Conservation (phyloP, 805 yeast genomes). For the Lachancea fermentati region DNA sequence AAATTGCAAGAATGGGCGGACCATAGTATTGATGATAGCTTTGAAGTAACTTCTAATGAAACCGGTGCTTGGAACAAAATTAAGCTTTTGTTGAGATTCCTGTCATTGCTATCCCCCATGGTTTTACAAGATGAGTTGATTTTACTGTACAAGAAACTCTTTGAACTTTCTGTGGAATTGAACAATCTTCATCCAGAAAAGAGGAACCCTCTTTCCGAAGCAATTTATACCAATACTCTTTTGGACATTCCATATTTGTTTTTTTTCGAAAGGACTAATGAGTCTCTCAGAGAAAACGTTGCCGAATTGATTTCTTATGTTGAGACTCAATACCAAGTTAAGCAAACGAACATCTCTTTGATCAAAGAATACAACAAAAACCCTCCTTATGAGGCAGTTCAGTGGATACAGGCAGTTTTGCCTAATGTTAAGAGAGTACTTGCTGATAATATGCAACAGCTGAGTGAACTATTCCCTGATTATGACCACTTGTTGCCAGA, state of each 20-base stretch:
- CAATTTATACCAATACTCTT: slow-evolving; percentile 55
- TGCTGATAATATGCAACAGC: slow-evolving; percentile 39
- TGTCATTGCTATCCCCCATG: slow-evolving; percentile 61
- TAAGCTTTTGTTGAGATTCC: slow-evolving; percentile 65
- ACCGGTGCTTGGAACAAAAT: slow-evolving; percentile 64
- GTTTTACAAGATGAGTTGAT: slow-evolving; percentile 44
- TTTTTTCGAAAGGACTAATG: slow-evolving; percentile 36
- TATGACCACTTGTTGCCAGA: slow-evolving; percentile 32
- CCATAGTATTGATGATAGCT: slow-evolving; percentile 21
- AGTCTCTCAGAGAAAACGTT: slow-evolving; percentile 30
- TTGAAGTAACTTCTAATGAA: slow-evolving; percentile 31
- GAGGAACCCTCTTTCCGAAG: slow-evolving; percentile 61
- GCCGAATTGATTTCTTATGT: slow-evolving; percentile 45
- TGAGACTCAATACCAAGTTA: slow-evolving; percentile 21
- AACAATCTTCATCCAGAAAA: slow-evolving; percentile 35
- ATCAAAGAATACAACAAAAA: slow-evolving; percentile 25
- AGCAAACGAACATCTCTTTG: slow-evolving; percentile 17
- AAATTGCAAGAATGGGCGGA: slow-evolving; percentile 54
- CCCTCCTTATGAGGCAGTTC: slow-evolving; percentile 47
- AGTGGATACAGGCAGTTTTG: slow-evolving; percentile 43
- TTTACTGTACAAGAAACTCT: slow-evolving; percentile 47
- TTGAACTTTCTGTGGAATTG: slow-evolving; percentile 51
- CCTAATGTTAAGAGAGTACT: slow-evolving; percentile 42
- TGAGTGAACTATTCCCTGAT: slow-evolving; percentile 37
- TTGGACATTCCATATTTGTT: slow-evolving; percentile 61